phyloP scores from a whole-genome alignment of 2,329 filamentous ascomycete species.

The Xylaria arbuscula region DNA sequence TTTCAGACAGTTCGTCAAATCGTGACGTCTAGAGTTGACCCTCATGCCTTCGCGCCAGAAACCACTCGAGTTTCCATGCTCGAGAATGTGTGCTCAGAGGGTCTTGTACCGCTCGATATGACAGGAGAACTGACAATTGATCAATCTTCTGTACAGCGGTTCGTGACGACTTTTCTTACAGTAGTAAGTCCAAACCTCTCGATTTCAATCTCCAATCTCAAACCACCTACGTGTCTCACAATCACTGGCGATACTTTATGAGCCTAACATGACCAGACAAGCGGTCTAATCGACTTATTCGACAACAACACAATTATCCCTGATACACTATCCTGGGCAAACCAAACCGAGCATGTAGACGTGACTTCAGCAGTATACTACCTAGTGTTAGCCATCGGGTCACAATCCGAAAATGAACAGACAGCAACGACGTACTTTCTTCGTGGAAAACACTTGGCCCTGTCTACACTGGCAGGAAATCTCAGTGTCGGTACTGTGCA shows the following conservation, averaged over 20 bases:
- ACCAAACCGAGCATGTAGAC: slow-evolving; percentile 51
- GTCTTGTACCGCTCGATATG: slow-evolving; percentile 27
- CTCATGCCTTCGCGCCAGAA: slow-evolving; percentile 63
- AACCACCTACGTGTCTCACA: no score
- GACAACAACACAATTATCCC: slow-evolving; percentile 54
- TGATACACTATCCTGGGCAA: slow-evolving; percentile 58
- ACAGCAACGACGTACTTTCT: slow-evolving; percentile 61
- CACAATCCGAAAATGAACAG: slow-evolving; percentile 56
- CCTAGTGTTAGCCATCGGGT: slow-evolving; percentile 63
- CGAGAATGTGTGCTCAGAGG: slow-evolving; percentile 56
- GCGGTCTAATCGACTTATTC: slow-evolving; percentile 62
- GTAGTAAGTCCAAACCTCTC: slow-evolving; percentile 41
- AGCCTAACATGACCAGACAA: slow-evolving; percentile 48
- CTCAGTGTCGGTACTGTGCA: slow-evolving; percentile 63
- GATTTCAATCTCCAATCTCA: no score
- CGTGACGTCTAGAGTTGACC: slow-evolving; percentile 61
- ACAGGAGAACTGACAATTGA: slow-evolving; percentile 43
- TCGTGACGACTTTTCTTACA: slow-evolving; percentile 43
- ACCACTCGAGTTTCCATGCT: slow-evolving; percentile 62
- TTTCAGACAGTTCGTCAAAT: slow-evolving; percentile 66
- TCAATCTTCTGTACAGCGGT: slow-evolving; percentile 26
- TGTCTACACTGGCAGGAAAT: slow-evolving; percentile 58
- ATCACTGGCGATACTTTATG: slow-evolving; percentile 17
- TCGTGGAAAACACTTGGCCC: slow-evolving; percentile 59
- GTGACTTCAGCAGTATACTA: slow-evolving; percentile 58